phyloP scores from a whole-genome alignment of 371 early-diverging fungal genomes.

The Mucor irregularis region DNA sequence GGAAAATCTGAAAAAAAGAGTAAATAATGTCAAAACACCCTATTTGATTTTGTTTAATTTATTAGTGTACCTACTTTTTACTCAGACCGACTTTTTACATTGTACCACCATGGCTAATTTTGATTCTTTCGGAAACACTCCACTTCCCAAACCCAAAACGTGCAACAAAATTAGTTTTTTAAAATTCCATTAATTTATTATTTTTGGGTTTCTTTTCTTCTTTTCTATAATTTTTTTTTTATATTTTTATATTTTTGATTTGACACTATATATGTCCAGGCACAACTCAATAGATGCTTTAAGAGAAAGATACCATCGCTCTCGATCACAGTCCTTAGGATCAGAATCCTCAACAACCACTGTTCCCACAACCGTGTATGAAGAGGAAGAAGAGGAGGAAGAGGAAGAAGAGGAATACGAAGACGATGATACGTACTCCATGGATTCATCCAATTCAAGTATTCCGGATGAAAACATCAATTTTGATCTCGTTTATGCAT shows the following conservation, averaged over 20 bases:
- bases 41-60: too few relatives aligned
- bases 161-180: constrained; percentile 9
- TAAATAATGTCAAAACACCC: too few relatives aligned
- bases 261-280: constrained; percentile 17
- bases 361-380: constrained; percentile 32
- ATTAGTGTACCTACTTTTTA: too few relatives aligned
- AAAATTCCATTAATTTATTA: constrained; percentile 5
- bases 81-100: too few relatives aligned
- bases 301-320: constrained; percentile 23
- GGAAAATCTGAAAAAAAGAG: neutral
- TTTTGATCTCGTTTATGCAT: constrained; percentile 82
- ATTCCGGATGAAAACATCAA: constrained; percentile 78
- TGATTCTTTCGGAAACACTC: neutral
- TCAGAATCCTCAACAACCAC: constrained; percentile 16
- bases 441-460: constrained; percentile 54
- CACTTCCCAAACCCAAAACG: constrained; percentile 1
- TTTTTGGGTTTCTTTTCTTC: constrained; percentile 4
- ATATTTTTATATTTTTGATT: neutral
- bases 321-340: constrained; percentile 15
- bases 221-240: constrained; percentile 10
- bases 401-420: constrained; percentile 47
- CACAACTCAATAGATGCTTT: constrained; percentile 17
- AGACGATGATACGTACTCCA: constrained; percentile 49
- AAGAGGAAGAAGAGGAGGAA: constrained; percentile 41
- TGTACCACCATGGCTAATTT: too few relatives aligned